Evolutionary conservation across 2,329 filamentous ascomycete genomes (phyloP).

Genomic region (Nannizzia gypsea): DNA sequence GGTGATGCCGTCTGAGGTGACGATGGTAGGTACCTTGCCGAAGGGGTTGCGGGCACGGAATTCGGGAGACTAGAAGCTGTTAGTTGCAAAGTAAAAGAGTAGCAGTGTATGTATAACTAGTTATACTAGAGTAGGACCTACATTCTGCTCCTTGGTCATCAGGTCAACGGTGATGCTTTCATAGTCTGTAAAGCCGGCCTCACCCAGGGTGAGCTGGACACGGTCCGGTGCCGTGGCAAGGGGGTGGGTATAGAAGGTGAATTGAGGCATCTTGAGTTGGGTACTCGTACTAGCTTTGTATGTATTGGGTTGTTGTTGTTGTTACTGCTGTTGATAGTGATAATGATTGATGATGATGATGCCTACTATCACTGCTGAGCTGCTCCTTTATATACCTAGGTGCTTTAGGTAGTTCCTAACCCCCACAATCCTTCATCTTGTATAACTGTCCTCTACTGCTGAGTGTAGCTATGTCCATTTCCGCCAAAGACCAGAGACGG

Average conservation of each 20-base stretch:
- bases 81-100: too few species aligned
- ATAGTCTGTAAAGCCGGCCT: constrained; percentile 36
- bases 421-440: not conserved
- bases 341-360: not conserved
- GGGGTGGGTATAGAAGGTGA: constrained; percentile 33
- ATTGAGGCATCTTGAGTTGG: constrained; percentile 11
- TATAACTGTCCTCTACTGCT: not conserved
- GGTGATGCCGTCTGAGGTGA: constrained; percentile 32
- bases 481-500: not conserved
- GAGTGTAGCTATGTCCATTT: too few species aligned
- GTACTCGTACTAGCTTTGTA: not conserved
- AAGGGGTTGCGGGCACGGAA: constrained; percentile 26
- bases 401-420: too few species aligned
- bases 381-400: not conserved
- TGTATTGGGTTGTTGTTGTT: not conserved
- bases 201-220: constrained; percentile 34
- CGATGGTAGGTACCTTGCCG: constrained; percentile 34
- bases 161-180: constrained; percentile 31
- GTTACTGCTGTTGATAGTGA: not conserved
- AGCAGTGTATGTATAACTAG: not conserved
- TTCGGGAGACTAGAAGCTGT: constrained; percentile 16
- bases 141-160: constrained; percentile 34
- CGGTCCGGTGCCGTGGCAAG: constrained; percentile 36
- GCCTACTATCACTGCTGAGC: not conserved
- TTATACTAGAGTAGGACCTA: constrained; percentile 13